Conservation (phyloP, 805 yeast species). For the Candida nonsorbophila region DNA sequence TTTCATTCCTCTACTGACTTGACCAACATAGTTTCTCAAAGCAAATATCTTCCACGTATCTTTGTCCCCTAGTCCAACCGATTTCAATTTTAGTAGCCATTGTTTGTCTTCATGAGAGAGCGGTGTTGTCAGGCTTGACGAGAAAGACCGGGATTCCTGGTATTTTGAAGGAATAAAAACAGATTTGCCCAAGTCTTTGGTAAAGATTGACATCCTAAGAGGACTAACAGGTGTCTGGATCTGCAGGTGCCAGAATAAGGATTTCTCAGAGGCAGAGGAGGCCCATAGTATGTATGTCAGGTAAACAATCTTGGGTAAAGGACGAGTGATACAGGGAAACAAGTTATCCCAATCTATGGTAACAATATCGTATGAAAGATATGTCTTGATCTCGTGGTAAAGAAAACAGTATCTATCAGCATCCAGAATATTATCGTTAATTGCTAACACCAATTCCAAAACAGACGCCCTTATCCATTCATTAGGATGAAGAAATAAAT, state of each 20-base stretch:
- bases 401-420: conserved; percentile 83
- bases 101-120: conserved; percentile 61
- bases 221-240: conserved; percentile 12
- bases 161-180: conserved; percentile 12
- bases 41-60: conserved; percentile 83
- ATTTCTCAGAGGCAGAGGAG: conserved; percentile 39
- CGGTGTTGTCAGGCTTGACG: conserved; percentile 13
- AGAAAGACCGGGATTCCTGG: conserved; percentile 1
- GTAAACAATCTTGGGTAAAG: conserved; percentile 32
- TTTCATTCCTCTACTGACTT: conserved; percentile 41
- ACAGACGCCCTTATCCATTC: conserved; percentile 76
- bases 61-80: conserved; percentile 66
- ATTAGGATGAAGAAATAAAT: conserved; percentile 78
- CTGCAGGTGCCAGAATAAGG: conserved; percentile 74
- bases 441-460: conserved; percentile 53
- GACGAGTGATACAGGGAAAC: conserved; percentile 61
- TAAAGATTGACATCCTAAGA: conserved; percentile 17
- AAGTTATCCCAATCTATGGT: conserved; percentile 63
- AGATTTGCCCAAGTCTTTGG: conserved; percentile 32
- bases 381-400: conserved; percentile 75
- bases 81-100: conserved; percentile 67
- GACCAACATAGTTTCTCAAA: conserved; percentile 61
- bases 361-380: conserved; percentile 69
- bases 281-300: conserved; percentile 8
- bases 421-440: conserved; percentile 55